These are phyloP conservation scores for Hericium coralloides DNA, from an alignment of 768 basidiomycete species.

Conservation along the genomic window DNA sequence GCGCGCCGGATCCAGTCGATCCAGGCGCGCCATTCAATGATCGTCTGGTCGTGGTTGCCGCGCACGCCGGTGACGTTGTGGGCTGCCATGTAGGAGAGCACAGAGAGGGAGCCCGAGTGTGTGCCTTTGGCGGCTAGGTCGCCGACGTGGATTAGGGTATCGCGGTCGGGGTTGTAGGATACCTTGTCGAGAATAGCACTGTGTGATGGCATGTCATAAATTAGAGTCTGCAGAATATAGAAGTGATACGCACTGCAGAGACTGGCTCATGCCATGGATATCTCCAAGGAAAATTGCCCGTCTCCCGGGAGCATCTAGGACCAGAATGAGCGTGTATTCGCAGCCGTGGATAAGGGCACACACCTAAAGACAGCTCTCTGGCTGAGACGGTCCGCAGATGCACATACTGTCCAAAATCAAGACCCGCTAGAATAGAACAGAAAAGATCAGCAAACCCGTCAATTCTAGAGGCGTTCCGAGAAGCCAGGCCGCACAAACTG, in stretches of 20 bases:
- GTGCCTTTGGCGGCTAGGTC: conserved; percentile 73
- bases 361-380: conserved; percentile 49
- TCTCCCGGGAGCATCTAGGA: conserved; percentile 37
- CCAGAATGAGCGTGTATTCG: not conserved
- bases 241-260: conserved; percentile 46
- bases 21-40: conserved; percentile 88
- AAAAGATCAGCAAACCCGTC: not conserved
- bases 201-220: conserved; percentile 1
- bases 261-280: conserved; percentile 72
- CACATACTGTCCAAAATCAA: conserved; percentile 49
- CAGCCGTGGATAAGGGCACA: conserved; percentile 4
- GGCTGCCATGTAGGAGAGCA: conserved; percentile 55
- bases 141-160: conserved; percentile 75
- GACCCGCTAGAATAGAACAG: conserved; percentile 26
- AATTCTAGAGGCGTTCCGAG: not conserved
- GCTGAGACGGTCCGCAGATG: conserved; percentile 32
- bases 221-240: not conserved
- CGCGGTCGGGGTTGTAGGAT: conserved; percentile 47
- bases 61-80: conserved; percentile 72
- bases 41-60: conserved; percentile 90
- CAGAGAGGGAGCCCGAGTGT: conserved; percentile 47
- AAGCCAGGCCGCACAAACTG: conserved; percentile 7
- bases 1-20: conserved; percentile 61
- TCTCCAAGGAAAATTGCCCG: conserved; percentile 80
- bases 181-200: conserved; percentile 59